Conservation (phyloP, 176 grass and related monocot species). For the Carex littledalei region DNA sequence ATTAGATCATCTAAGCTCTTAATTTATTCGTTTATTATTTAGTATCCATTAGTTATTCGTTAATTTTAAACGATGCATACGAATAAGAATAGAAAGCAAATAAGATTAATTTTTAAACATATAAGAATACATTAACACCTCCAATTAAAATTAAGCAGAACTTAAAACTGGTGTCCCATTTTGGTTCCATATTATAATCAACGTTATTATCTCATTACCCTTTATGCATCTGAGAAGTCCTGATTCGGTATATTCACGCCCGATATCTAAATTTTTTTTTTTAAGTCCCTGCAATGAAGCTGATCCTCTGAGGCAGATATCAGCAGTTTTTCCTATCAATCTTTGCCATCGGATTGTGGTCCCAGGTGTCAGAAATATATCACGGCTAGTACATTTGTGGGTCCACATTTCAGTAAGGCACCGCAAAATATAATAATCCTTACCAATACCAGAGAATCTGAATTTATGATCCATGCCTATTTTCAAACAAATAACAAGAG, state of each 20-base stretch:
- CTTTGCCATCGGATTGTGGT: not conserved
- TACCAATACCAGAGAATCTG: slow-evolving; percentile 1
- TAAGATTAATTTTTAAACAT: too few species aligned
- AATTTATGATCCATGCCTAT: not conserved
- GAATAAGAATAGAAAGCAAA: too few species aligned
- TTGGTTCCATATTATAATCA: too few species aligned
- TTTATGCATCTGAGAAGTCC: not conserved
- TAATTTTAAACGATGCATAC: too few species aligned
- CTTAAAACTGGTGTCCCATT: too few species aligned
- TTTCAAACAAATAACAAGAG: slow-evolving; percentile 11
- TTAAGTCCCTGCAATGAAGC: not conserved
- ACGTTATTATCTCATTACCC: not conserved
- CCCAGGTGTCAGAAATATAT: not conserved
- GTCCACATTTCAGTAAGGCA: not conserved
- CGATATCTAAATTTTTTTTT: not conserved
- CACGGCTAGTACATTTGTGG: not conserved
- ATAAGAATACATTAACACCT: too few species aligned
- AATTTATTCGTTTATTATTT: too few species aligned
- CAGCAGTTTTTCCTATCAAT: not conserved
- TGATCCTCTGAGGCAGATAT: not conserved
- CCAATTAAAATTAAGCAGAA: too few species aligned
- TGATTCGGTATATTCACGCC: not conserved
- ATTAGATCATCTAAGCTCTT: too few species aligned
- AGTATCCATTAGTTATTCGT: too few species aligned
- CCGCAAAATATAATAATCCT: not conserved